A percentile compares a stretch with the other conserved stretches of the same genome.
Evolutionary conservation across 2,329 filamentous ascomycete species (phyloP).

Genomic region (Aureobasidium pullulans): DNA sequence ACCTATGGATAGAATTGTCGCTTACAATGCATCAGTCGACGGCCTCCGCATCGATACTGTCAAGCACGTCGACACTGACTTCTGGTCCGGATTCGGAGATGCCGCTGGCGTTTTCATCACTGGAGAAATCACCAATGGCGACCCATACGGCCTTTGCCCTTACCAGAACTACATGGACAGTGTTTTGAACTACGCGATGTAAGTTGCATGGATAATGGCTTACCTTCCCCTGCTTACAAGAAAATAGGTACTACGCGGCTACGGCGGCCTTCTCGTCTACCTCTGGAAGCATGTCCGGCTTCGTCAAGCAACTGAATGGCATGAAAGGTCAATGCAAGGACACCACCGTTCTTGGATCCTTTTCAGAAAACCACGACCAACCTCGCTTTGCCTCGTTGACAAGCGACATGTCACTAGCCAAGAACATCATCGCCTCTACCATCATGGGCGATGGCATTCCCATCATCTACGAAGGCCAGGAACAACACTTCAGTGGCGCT

Average conservation of each 20-base stretch:
- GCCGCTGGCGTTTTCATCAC: slow-evolving; percentile 36
- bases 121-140: slow-evolving; percentile 39
- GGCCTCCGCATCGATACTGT: slow-evolving; percentile 46
- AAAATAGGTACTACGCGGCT: slow-evolving; percentile 30
- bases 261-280: slow-evolving; percentile 31
- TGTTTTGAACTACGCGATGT: slow-evolving; percentile 42
- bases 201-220: slow-evolving; percentile 2
- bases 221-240: slow-evolving; percentile 19
- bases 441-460: slow-evolving; percentile 56
- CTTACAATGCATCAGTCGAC: slow-evolving; percentile 33
- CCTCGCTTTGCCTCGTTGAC: slow-evolving; percentile 41
- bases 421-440: slow-evolving; percentile 56
- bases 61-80: slow-evolving; percentile 38
- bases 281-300: slow-evolving; percentile 29
- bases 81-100: slow-evolving; percentile 32
- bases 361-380: slow-evolving; percentile 33
- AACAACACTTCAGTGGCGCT: slow-evolving; percentile 47
- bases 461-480: slow-evolving; percentile 59
- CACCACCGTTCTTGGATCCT: slow-evolving; percentile 31
- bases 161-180: slow-evolving; percentile 39
- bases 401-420: slow-evolving; percentile 48
- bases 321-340: slow-evolving; percentile 32
- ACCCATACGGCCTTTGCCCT: slow-evolving; percentile 31
- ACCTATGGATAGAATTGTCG: background rate
- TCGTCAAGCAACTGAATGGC: slow-evolving; percentile 28